phyloP scores from a whole-genome alignment of 768 basidiomycete species.

The Naematelia encephala region DNA sequence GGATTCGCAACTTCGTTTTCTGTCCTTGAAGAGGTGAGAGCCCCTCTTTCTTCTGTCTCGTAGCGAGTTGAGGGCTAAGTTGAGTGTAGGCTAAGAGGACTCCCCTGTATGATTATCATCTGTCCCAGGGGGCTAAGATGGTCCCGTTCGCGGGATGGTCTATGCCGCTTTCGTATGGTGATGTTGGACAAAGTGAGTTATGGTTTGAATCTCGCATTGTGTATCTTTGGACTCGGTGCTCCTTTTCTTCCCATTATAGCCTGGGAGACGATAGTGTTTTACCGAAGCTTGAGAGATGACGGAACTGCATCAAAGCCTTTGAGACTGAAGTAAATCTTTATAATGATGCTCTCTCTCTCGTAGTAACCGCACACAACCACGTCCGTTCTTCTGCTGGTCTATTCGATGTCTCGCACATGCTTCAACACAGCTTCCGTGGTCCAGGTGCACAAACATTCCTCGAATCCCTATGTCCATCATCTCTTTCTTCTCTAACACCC shows the following conservation, averaged over 20 bases:
- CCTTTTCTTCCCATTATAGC: too few relatives aligned
- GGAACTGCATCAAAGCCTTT: too few relatives aligned
- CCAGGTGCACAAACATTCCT: conserved; percentile 74
- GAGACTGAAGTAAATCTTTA: too few relatives aligned
- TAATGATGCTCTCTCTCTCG: too few relatives aligned
- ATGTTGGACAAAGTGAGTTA: conserved; percentile 69
- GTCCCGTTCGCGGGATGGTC: conserved; percentile 92
- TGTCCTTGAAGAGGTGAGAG: conserved; percentile 9
- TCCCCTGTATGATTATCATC: conserved; percentile 82
- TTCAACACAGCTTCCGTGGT: conserved; percentile 82
- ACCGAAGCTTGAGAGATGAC: too few relatives aligned
- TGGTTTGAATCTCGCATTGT: neutral
- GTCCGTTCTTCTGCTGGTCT: conserved; percentile 77
- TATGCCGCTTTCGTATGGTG: conserved; percentile 87
- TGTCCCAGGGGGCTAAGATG: conserved; percentile 77
- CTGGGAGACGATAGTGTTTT: too few relatives aligned
- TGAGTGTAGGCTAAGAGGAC: conserved; percentile 53
- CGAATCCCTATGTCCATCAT: conserved; percentile 84
- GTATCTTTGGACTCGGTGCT: neutral
- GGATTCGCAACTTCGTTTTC: conserved; percentile 2
- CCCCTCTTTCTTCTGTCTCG: neutral
- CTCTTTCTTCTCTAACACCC: conserved; percentile 63
- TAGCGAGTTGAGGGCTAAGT: neutral
- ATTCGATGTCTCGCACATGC: conserved; percentile 99
- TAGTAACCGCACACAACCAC: conserved; percentile 86